Evolutionary conservation across 352 stramenopile species (phyloP), one percentile per base, ranked within the genome.

Genomic region (Thraustochytrium sp.): DNA sequence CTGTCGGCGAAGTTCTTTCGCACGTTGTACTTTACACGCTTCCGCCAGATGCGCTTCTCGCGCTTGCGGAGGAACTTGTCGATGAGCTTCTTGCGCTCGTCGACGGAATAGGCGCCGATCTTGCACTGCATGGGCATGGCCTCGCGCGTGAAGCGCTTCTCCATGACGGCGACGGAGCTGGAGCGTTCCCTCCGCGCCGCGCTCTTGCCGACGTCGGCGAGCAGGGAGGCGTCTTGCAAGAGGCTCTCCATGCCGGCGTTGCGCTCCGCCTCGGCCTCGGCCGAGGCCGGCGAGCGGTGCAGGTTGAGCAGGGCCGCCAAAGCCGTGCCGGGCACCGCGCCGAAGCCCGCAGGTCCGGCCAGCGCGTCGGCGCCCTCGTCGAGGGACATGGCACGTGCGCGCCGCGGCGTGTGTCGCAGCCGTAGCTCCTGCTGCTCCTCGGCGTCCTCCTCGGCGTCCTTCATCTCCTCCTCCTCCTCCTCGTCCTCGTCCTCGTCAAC

Each of bases 1-100:
- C 93, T 98, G 89, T 99, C 96, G 51, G 96, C 96, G 90, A 99
- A 98, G 86, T 98, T 98, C 89, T 99, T 99, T 56, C 96, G 90
- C 34, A 98, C 95, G 86, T 98, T 95, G 86, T 99, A 99, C 89
- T 98, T 96, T 5, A 99, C 95, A 55, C 97, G 98, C 86, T 98
- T 98, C 48, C 92, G 93, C 96, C 94, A 99, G 59, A 97, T 92
- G 73, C 94, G 92, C 62, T 89, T 90, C 73, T 95, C 92, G 76
- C 94, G 90, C 88, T 98, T 98, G 82, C 95, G 92, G 36, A 96
- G 87, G 84, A 97, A 98, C 16, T 86, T 48, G 46, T 82, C 77
- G 29, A 97, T 80, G 68, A 80, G 68, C 11, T 31, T 16, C 51
- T 53, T 68, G 18, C 68, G 34, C 51, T 80, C 68, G 23, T 80